Conservation (phyloP, 2,329 filamentous ascomycete species). For the Talaromyces marneffei region DNA sequence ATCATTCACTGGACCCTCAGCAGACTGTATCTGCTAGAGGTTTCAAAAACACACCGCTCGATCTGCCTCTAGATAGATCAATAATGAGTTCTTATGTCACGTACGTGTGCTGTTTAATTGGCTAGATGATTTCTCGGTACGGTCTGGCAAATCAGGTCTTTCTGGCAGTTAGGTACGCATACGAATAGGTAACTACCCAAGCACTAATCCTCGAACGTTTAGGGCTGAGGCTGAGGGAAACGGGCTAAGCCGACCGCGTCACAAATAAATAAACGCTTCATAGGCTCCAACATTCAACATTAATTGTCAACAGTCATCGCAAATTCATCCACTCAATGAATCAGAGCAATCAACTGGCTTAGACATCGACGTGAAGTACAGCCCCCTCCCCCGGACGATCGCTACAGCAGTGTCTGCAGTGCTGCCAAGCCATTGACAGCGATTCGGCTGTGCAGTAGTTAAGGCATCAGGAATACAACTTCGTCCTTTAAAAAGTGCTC, state of each 20-base stretch:
- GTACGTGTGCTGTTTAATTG: background rate
- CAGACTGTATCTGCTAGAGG: background rate
- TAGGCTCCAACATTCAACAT: background rate
- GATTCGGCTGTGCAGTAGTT: background rate
- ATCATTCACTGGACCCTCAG: too few relatives aligned
- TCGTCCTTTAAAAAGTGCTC: background rate
- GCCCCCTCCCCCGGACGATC: background rate
- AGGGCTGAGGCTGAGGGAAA: background rate
- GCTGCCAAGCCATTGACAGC: background rate
- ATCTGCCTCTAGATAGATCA: background rate
- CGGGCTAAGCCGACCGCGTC: background rate
- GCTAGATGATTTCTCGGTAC: background rate
- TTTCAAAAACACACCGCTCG: background rate
- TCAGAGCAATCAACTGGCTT: background rate
- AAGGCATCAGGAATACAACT: background rate
- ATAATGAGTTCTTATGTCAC: background rate
- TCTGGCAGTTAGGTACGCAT: too few relatives aligned
- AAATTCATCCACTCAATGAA: background rate
- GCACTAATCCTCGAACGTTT: background rate
- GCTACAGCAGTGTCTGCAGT: conserved; percentile 2
- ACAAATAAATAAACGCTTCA: background rate
- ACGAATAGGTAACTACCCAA: too few relatives aligned
- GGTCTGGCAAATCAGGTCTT: background rate
- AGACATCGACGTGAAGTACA: background rate
- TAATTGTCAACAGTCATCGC: background rate